Base-by-base conservation (phyloP, 1,139 yeast species). In the Geotrichum cucujoidarum region DNA sequence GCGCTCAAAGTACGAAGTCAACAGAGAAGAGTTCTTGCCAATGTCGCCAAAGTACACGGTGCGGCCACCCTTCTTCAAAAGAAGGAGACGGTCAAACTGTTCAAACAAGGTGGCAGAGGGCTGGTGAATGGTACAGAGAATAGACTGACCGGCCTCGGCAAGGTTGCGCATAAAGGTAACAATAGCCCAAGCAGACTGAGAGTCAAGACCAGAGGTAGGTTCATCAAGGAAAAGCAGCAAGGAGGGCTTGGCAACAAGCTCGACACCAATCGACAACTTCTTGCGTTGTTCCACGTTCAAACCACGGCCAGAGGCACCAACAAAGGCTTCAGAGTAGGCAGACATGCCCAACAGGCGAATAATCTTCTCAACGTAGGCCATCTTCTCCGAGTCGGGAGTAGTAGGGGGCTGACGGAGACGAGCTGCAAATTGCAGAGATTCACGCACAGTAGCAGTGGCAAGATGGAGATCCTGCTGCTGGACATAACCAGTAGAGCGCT, bases 161-260 rank as follows among this genome's bases (percentile, higher is more conserved):
- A 84, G 72, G 60, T 79, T 80, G 63, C 85, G 75, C 76, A 84
- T 75, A 64, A 50, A 47, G 13, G 49, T 39, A 16, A 48, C 49
- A 45, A 50, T 50, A 30, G 89, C 77, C 90, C 90, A 84, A 7
- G 95, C 92, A 51, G 95, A 82, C 67, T 85, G 94, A 13, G 95
- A 84, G 63, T 87, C 95, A 54, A 87, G 73, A 58, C 95, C 95
- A 8, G 95, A 86, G 20, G 95, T 87, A 8, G 95, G 95, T 63
- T 87, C 95, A 68, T 87, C 95, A 61, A 87, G 74, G 67, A 87
- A 87, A 47, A 87, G 70, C 53, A 87, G 69, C 46, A 87, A 71
- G 53, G 82, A 80, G 2, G 95, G 95, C 62, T 83, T 86, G 14
- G 95, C 94, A 35, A 85, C 92, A 52, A 87, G 70, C 61, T 87